A percentile compares a stretch with the other conserved stretches of the same genome.
phyloP scores from a whole-genome alignment of 371 early-diverging fungal genomes.

The Apophysomyces trapeziformis region DNA sequence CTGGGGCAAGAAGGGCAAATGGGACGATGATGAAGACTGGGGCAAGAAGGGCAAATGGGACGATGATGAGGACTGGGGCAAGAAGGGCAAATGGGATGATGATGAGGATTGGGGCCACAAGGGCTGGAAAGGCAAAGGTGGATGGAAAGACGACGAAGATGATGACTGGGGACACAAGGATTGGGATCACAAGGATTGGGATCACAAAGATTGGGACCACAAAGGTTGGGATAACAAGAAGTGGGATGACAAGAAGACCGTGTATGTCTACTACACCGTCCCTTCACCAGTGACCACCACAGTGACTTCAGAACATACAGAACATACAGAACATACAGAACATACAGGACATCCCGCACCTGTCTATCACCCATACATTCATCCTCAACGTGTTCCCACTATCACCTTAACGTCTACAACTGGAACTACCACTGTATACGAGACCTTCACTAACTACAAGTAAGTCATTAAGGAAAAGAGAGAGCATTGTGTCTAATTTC shows the following conservation, averaged over 20 bases:
- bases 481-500: background rate
- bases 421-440: background rate
- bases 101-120: constrained; percentile 3
- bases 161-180: constrained; percentile 30
- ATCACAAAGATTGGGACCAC: constrained; percentile 11
- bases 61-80: constrained; percentile 11
- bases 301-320: too few species aligned
- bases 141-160: constrained; percentile 5
- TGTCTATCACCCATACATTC: background rate
- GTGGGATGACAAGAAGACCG: constrained; percentile 21
- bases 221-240: constrained; percentile 17
- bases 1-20: constrained; percentile 11
- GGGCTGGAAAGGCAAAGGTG: constrained; percentile 4
- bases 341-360: background rate
- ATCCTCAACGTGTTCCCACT: background rate
- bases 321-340: too few species aligned
- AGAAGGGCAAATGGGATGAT: background rate
- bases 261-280: constrained; percentile 37
- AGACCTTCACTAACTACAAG: constrained; percentile 6
- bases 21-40: background rate
- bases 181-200: background rate
- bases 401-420: background rate
- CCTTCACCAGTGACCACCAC: constrained; percentile 6
- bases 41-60: constrained; percentile 1
- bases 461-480: background rate